Conservation (phyloP, 192 early-diverging fungal species). For the Backusella circina region DNA sequence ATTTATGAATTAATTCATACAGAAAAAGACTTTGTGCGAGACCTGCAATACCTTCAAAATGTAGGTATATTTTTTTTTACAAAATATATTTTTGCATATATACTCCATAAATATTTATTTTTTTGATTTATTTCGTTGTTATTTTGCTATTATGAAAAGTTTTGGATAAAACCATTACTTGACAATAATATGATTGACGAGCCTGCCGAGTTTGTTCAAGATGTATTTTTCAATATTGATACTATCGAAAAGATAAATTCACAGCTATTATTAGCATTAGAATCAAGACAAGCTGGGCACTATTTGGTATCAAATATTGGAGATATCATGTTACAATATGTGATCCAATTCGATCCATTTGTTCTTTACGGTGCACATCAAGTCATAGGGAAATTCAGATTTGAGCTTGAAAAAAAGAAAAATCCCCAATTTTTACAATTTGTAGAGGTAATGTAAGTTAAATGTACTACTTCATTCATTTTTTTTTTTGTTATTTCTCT, state of each 20-base stretch:
- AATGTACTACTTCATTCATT: not conserved
- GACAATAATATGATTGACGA: slow-evolving; percentile 64
- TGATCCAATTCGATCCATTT: slow-evolving; percentile 71
- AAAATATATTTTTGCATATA: not conserved
- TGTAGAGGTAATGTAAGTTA: slow-evolving; percentile 54
- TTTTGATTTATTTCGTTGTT: not conserved
- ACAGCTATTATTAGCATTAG: slow-evolving; percentile 53
- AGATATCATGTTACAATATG: slow-evolving; percentile 76
- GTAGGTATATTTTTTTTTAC: slow-evolving; percentile 36
- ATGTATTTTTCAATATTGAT: slow-evolving; percentile 76
- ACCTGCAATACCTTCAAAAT: slow-evolving; percentile 75
- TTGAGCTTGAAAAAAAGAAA: slow-evolving; percentile 75
- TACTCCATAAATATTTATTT: not conserved
- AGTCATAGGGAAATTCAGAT: slow-evolving; percentile 74
- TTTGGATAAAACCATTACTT: slow-evolving; percentile 63
- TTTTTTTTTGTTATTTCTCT: not conserved
- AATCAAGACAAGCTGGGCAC: slow-evolving; percentile 58
- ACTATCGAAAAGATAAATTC: slow-evolving; percentile 62
- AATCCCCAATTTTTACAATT: slow-evolving; percentile 74
- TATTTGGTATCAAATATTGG: slow-evolving; percentile 77
- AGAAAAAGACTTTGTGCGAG: slow-evolving; percentile 86
- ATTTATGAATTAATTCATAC: slow-evolving; percentile 92
- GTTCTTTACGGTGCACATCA: slow-evolving; percentile 86
- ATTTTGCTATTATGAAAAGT: slow-evolving; percentile 1
- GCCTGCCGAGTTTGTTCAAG: slow-evolving; percentile 70